These are phyloP conservation scores for Flaveria ramosissima DNA, from an alignment of 129 eudicot species.

Conservation along the genomic window DNA sequence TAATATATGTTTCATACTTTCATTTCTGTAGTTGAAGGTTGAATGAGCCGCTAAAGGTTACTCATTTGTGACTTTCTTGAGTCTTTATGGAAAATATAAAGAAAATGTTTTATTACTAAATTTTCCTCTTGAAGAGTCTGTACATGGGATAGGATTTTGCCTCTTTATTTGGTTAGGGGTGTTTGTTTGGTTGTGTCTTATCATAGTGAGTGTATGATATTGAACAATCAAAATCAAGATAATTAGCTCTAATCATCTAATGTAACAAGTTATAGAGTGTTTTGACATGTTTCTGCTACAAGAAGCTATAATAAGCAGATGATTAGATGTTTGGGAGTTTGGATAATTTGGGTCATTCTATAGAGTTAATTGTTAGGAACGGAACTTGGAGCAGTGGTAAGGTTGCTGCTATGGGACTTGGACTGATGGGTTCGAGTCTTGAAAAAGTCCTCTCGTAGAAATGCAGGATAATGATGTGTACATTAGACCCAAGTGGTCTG, in stretches of 20 bases:
- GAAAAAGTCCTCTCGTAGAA: no score
- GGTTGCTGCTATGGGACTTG: no score
- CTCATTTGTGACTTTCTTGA: conserved; percentile 4
- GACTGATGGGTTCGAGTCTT: no score
- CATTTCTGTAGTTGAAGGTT: background rate
- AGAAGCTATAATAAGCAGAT: background rate
- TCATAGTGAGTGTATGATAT: background rate
- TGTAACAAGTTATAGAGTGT: background rate
- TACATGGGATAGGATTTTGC: background rate
- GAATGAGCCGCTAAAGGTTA: background rate
- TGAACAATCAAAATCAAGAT: no score
- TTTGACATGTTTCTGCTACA: background rate
- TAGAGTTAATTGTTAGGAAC: no score
- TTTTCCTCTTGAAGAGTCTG: background rate
- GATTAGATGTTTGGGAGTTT: background rate
- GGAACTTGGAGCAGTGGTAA: no score
- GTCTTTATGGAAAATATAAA: background rate
- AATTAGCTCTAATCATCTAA: no score
- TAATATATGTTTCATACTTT: background rate
- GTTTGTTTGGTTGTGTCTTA: no score
- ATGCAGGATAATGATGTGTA: no score
- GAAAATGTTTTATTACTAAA: background rate
- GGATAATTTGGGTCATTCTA: background rate
- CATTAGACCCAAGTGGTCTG: no score
- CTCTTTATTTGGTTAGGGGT: background rate